Percentiles rank a stretch among this genome's conserved stretches.
Evolutionary conservation across 495 filamentous ascomycete species (phyloP).

Genomic region (Neurospora sp.): DNA sequence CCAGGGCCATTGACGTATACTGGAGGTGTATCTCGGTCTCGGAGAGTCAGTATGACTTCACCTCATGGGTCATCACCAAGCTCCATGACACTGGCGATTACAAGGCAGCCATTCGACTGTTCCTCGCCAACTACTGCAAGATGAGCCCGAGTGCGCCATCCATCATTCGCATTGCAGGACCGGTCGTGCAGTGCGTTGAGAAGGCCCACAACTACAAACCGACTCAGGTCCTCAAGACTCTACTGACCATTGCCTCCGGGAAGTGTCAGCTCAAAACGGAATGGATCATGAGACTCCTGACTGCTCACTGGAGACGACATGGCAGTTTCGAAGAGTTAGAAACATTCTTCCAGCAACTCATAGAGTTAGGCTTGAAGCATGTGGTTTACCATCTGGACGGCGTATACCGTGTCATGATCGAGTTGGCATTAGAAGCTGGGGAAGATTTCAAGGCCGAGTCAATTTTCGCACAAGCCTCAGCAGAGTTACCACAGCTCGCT

Average conservation of each 20-base stretch:
- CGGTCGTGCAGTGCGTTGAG: constrained; percentile 21
- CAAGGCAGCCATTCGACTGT: constrained; percentile 19
- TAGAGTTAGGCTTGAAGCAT: constrained; percentile 8
- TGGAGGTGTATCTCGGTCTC: constrained; percentile 14
- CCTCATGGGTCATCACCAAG: constrained; percentile 18
- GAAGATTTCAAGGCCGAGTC: constrained; percentile 18
- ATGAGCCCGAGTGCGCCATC: constrained; percentile 11
- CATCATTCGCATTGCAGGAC: constrained; percentile 13
- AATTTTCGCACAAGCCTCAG: constrained; percentile 14
- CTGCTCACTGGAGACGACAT: constrained; percentile 19
- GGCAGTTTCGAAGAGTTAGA: constrained; percentile 14
- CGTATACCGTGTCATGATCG: constrained; percentile 29
- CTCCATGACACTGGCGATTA: constrained; percentile 17
- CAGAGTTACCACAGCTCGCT: constrained; percentile 10
- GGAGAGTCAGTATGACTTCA: constrained; percentile 6
- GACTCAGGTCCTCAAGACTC: constrained; percentile 13
- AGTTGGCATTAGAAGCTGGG: constrained; percentile 28
- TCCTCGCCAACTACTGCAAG: constrained; percentile 17
- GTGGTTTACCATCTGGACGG: constrained; percentile 11
- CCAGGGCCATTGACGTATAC: constrained; percentile 17
- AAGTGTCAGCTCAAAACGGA: constrained; percentile 9
- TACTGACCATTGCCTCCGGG: constrained; percentile 14
- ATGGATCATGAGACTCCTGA: constrained; percentile 27
- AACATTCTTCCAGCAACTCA: constrained; percentile 17
- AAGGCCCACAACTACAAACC: constrained; percentile 13